Evolutionary conservation across 306 rosid species (phyloP), one percentile per base, ranked within the genome.

Genomic region (Parietaria judaica): DNA sequence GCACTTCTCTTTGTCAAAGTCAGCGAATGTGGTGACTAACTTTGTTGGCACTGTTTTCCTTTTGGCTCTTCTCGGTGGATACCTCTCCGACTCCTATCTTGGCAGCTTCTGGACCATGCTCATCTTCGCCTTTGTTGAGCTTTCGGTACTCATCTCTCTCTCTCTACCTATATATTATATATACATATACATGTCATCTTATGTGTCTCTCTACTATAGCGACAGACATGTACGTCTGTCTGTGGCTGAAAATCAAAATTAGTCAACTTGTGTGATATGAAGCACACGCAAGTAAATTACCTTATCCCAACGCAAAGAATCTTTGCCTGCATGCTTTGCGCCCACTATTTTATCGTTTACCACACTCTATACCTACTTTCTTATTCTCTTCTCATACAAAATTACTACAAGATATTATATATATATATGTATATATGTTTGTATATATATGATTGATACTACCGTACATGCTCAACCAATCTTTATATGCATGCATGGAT

Each of bases 81-180:
- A 68, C 58, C 78, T 94, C 7, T 84, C 99, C 0, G 99, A 94
- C 74, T 94, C 99, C 65, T 86, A 74, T 77, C 97, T 94, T 8
- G 99, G 99, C 58, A 80, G 86, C 63, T 94, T 88, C 71, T 94
- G 97, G 97, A 94, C 97, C 71, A 78, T 94, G 70, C 97, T 94
- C 70, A 84, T 94, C 80, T 94, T 86, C 61, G 99, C 81, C 51
- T 86, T 88, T 61, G 61, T 94, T 3, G 99, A 94, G 68, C 99
- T 94, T 66, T 94, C 94, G 41, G 99, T 92, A 73, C 49, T 48
- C 6, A 11, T n/a, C 16, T 37, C 35, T 39, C 23, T 14, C 36
- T 59, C 36, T 10, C 56, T 58, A 53, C 35, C 59, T 39, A 17
- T 12, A 23, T 17, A 34, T 44, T 44, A 12, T 36, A 15, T 11